Conservation (phyloP, 2,329 filamentous ascomycete genomes). For the Sclerotinia spermophila region DNA sequence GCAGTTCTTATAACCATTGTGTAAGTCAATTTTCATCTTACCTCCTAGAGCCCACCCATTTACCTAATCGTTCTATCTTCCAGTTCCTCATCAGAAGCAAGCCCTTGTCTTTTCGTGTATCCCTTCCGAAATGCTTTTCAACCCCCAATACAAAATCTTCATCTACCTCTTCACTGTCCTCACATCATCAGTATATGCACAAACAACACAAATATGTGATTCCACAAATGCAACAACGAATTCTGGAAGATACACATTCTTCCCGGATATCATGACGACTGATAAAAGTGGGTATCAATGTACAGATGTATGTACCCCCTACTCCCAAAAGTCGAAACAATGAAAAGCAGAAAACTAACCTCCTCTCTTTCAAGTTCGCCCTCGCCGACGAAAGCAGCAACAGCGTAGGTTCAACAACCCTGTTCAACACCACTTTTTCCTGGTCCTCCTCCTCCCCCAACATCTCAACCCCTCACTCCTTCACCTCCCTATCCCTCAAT, state of each 20-base stretch:
- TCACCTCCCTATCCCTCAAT: background rate
- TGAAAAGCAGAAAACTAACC: background rate
- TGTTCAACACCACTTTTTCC: background rate
- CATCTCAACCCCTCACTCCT: background rate
- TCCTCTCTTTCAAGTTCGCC: background rate
- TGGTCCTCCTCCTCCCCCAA: background rate
- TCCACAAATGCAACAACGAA: background rate
- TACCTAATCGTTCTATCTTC: background rate
- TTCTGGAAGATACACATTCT: slow-evolving; percentile 15
- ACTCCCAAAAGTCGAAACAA: background rate
- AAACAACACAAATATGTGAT: slow-evolving; percentile 1
- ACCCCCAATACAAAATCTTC: background rate
- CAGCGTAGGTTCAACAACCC: background rate
- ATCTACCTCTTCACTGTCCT: background rate
- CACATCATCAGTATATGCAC: slow-evolving; percentile 1
- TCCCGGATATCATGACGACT: background rate
- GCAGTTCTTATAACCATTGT: background rate
- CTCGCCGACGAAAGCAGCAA: background rate
- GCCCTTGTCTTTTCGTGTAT: background rate
- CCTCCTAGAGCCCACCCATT: no score
- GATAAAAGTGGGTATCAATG: slow-evolving; percentile 3
- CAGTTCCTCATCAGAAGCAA: background rate
- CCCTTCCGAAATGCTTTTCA: slow-evolving; percentile 5
- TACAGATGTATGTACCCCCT: background rate
- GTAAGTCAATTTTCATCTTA: background rate